These are phyloP conservation scores for Annulohypoxylon truncatum DNA, from an alignment of 2,329 filamentous ascomycete genomes.

Conservation along the genomic window DNA sequence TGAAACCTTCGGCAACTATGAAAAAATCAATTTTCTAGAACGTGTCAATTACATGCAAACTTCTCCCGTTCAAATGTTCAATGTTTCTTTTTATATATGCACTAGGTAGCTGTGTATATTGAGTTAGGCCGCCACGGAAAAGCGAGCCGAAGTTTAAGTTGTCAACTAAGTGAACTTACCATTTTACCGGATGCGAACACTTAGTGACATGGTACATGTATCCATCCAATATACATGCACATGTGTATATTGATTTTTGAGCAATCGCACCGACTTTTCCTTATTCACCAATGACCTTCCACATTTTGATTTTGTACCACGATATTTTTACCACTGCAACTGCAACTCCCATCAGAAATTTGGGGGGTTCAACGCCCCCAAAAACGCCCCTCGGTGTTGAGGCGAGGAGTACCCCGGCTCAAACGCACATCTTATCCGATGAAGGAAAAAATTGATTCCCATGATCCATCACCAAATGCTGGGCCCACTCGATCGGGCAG, in stretches of 20 bases:
- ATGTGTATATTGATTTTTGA: slow-evolving; percentile 12
- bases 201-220: slow-evolving; percentile 6
- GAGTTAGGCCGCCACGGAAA: slow-evolving; percentile 23
- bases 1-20: slow-evolving; percentile 6
- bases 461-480: slow-evolving; percentile 18
- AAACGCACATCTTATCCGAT: slow-evolving; percentile 17
- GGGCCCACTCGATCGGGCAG: slow-evolving; percentile 25
- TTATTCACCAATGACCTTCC: slow-evolving; percentile 10
- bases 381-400: neutral
- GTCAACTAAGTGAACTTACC: slow-evolving; percentile 16
- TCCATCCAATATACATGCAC: neutral
- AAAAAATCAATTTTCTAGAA: slow-evolving; percentile 23
- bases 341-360: neutral
- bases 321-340: neutral
- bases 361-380: neutral
- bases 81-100: slow-evolving; percentile 14
- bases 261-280: slow-evolving; percentile 10
- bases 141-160: slow-evolving; percentile 26
- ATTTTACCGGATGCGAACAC: slow-evolving; percentile 35
- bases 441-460: slow-evolving; percentile 2
- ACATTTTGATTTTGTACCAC: slow-evolving; percentile 1
- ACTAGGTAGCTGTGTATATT: slow-evolving; percentile 1
- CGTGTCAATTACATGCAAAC: slow-evolving; percentile 20
- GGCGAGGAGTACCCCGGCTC: slow-evolving; percentile 18
- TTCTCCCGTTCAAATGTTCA: slow-evolving; percentile 11